Base-by-base conservation (phyloP, 441 rosid species). In the Cnidoscolus chayamansa region DNA sequence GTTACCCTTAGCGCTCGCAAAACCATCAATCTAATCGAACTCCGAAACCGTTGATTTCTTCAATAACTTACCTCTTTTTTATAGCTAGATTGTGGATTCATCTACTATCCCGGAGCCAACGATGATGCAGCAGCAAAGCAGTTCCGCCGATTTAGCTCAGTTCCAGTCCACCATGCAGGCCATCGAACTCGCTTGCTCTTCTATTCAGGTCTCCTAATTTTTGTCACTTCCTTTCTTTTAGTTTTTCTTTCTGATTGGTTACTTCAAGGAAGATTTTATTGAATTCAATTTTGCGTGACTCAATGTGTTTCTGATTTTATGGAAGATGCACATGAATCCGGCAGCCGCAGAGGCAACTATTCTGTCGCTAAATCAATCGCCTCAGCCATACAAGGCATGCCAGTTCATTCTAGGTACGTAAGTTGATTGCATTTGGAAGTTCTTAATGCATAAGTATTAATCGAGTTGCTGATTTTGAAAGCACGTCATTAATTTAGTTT, bases 111-210 rank as follows among this genome's bases (percentile, higher is more conserved):
- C 17, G 30, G 7, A 57, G 31, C 62, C 16, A 13, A 62, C 1
- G 43, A 57, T 62, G 80, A 73, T 73, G 83, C 80, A 71, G 73
- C 76, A 69, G 51, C 73, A 76, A 62, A 80, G 71, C n/a, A 81
- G 74, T 53, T 45, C 67, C 58, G 64, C 76, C 66, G 98, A 94
- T 75, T 79, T 91, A 80, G 85, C 87, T 37, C 93, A 84, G 71
- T 86, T 93, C 9, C 95, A 88, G 67, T 88, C 98, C 72, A 90
- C 96, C 63, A 90, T 95, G 99, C 91, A 80, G 25, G 84, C 97
- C 82, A 93, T 95, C 82, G 99, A 95, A 83, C 83, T 86, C 62
- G 99, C 99, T 65, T 95, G 98, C 86, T 76, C 96, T 78, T 85
- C 91, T 71, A 84, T 91, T 78, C 97, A 95, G 95, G 99, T 90